phyloP scores from a whole-genome alignment of 2,329 filamentous ascomycete species.

The Fusarium brevicatenulatum region DNA sequence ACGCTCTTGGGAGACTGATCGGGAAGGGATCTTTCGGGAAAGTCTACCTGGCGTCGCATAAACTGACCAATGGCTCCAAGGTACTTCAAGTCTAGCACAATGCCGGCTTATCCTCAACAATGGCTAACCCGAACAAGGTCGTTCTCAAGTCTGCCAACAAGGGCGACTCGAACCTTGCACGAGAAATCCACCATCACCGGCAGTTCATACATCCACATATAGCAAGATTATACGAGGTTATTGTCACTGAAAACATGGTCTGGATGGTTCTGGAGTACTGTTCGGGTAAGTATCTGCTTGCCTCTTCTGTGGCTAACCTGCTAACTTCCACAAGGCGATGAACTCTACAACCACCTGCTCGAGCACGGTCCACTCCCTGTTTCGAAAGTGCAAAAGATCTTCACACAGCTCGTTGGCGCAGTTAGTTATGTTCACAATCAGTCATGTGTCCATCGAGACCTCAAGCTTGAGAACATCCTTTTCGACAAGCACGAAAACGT shows the following conservation, averaged over 20 bases:
- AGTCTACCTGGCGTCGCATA: constrained; percentile 95
- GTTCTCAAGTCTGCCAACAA: constrained; percentile 98
- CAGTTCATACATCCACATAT: constrained; percentile 99
- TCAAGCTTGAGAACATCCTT: constrained; percentile 91
- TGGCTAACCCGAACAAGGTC: constrained; percentile 66
- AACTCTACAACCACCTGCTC: constrained; percentile 95
- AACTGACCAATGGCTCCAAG: constrained; percentile 98
- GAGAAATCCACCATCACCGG: constrained; percentile 98
- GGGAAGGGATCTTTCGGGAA: constrained; percentile 99
- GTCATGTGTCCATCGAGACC: constrained; percentile 93
- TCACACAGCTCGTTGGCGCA: constrained; percentile 93
- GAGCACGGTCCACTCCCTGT: constrained; percentile 84
- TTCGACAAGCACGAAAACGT: constrained; percentile 97
- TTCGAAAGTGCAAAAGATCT: constrained; percentile 92
- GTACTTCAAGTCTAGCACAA: constrained; percentile 56
- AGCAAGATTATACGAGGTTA: constrained; percentile 94
- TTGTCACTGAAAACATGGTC: constrained; percentile 93
- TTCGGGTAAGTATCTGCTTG: constrained; percentile 68
- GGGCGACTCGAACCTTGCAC: constrained; percentile 92
- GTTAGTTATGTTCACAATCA: constrained; percentile 95
- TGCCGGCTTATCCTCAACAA: neutral
- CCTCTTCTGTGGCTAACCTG: neutral
- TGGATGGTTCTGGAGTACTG: constrained; percentile 99
- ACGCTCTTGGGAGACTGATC: constrained; percentile 88
- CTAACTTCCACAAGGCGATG: constrained; percentile 77